phyloP scores from a whole-genome alignment of 2,329 filamentous ascomycete species.

The Paraphaeosphaeria sporulosa region DNA sequence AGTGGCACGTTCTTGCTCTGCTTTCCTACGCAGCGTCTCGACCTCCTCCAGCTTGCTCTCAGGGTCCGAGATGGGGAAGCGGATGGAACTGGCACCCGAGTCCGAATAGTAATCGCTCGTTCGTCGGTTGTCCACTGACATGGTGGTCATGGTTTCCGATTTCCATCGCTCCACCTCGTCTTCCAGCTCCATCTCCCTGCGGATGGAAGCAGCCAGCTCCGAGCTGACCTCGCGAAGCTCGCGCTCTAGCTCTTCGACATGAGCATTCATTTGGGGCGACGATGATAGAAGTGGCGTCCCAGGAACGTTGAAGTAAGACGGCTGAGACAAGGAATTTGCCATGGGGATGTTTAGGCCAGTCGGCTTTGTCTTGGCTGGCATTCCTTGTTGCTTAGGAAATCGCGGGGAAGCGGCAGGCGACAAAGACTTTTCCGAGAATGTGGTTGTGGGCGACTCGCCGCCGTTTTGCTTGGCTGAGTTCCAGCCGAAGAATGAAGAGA shows the following conservation, averaged over 20 bases:
- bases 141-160: slow-evolving; percentile 70
- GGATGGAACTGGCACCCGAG: slow-evolving; percentile 85
- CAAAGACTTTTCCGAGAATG: slow-evolving; percentile 67
- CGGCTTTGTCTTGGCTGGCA: slow-evolving; percentile 49
- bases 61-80: slow-evolving; percentile 71
- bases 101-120: slow-evolving; percentile 99
- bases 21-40: slow-evolving; percentile 80
- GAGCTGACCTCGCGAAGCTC: slow-evolving; percentile 92
- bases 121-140: slow-evolving; percentile 68
- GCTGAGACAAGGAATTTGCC: slow-evolving; percentile 54
- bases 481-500: slow-evolving; percentile 74
- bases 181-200: slow-evolving; percentile 94
- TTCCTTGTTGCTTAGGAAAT: slow-evolving; percentile 36
- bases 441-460: slow-evolving; percentile 66
- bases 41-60: slow-evolving; percentile 72
- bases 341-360: slow-evolving; percentile 60
- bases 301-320: slow-evolving; percentile 55
- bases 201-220: slow-evolving; percentile 91
- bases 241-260: slow-evolving; percentile 90
- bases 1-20: slow-evolving; percentile 90
- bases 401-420: slow-evolving; percentile 67
- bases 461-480: slow-evolving; percentile 62
- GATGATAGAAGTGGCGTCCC: slow-evolving; percentile 55
- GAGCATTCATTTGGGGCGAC: slow-evolving; percentile 57
- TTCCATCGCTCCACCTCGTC: slow-evolving; percentile 90